Evolutionary conservation across 305 asterid genomes (phyloP).

Genomic region (Solanum chacoense): DNA sequence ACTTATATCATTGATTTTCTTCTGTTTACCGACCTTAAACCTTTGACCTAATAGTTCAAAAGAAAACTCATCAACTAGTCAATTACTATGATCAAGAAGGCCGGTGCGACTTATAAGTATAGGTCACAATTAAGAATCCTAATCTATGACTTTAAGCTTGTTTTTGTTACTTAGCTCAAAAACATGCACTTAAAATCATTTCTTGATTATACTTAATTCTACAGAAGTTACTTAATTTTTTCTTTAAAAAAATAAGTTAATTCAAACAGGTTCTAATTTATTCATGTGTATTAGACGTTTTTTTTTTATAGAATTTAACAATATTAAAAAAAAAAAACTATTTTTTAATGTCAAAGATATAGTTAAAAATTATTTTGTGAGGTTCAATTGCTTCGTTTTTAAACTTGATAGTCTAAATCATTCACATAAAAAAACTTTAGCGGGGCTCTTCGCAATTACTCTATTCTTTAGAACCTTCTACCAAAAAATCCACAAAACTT

Average conservation of each 20-base stretch:
- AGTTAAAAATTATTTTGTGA: neutral
- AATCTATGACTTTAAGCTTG: neutral
- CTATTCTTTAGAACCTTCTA: neutral
- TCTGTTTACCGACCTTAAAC: rapidly evolving
- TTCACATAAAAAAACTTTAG: neutral
- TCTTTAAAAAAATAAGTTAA: neutral
- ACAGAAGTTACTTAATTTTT: neutral
- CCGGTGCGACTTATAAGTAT: neutral
- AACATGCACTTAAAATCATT: neutral
- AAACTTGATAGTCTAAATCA: neutral
- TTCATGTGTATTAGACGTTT: no score
- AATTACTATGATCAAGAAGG: neutral
- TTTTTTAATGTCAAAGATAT: no score
- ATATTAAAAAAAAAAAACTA: neutral
- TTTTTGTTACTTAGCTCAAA: neutral
- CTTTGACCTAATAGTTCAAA: rapidly evolving
- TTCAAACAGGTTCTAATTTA: neutral
- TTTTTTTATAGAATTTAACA: neutral
- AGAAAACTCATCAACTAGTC: neutral
- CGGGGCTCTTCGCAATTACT: neutral
- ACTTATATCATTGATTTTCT: neutral
- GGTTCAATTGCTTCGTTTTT: neutral
- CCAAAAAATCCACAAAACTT: neutral
- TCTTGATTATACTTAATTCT: neutral
- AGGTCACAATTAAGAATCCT: neutral